These are phyloP conservation scores for Cladosporium halotolerans DNA, from an alignment of 2,329 filamentous ascomycete species.

Conservation along the genomic window DNA sequence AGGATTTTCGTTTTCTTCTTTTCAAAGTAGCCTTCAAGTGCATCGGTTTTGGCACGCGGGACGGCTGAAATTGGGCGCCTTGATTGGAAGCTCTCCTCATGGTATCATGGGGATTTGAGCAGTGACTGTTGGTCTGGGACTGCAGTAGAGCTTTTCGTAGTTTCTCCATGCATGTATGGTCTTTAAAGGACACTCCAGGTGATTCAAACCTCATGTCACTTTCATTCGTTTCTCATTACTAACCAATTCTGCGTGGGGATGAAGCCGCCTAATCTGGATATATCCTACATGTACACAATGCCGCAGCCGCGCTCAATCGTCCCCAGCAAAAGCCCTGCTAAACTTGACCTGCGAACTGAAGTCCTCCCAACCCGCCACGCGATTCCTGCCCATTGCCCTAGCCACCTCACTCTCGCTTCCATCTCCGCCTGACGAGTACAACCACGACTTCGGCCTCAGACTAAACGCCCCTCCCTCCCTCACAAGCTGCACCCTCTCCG, in stretches of 20 bases:
- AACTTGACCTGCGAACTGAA: constrained; percentile 31
- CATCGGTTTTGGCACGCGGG: too few species aligned
- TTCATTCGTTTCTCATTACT: too few species aligned
- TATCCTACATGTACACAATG: neutral
- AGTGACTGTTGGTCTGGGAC: constrained; percentile 1
- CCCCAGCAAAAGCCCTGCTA: constrained; percentile 6
- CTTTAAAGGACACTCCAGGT: too few species aligned
- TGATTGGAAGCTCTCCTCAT: too few species aligned
- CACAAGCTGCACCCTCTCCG: constrained; percentile 28
- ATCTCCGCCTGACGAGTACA: constrained; percentile 15
- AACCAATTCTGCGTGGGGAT: too few species aligned
- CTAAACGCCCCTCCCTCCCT: constrained; percentile 24
- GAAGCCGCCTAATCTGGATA: too few species aligned
- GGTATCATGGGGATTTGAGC: neutral
- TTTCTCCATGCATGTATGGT: too few species aligned
- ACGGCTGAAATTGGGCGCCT: too few species aligned
- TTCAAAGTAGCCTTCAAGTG: too few species aligned
- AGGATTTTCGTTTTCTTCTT: neutral
- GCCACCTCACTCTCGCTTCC: constrained; percentile 9
- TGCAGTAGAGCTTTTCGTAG: neutral
- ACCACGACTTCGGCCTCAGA: constrained; percentile 28
- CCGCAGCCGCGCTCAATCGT: neutral
- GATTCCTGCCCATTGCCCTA: constrained; percentile 19
- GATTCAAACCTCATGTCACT: too few species aligned
- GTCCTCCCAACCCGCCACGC: constrained; percentile 28